Percentiles rank a stretch among this genome's conserved stretches.
Conservation (phyloP, 257 asterid genomes). For the Jacaranda copaia region DNA sequence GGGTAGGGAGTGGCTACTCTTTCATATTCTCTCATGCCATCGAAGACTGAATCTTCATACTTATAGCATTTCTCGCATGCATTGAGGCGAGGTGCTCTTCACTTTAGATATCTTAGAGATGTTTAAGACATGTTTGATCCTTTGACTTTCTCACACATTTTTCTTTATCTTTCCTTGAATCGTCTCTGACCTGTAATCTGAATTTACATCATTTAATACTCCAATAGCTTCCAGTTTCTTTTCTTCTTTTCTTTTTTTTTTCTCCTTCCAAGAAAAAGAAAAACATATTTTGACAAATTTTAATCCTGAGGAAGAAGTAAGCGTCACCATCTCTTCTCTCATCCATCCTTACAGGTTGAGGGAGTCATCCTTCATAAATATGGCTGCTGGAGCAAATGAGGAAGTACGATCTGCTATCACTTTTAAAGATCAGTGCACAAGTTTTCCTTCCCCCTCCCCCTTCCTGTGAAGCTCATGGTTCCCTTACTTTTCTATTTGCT, state of each 20-base stretch:
- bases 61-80: not conserved
- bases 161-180: not conserved
- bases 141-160: not conserved
- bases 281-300: not conserved
- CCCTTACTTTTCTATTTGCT: constrained; percentile 32
- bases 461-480: constrained; percentile 28
- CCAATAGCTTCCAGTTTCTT: constrained; percentile 10
- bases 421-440: constrained; percentile 33
- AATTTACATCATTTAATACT: constrained; percentile 7
- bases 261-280: not conserved
- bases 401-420: constrained; percentile 57
- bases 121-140: constrained; percentile 6
- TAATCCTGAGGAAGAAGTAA: constrained; percentile 28
- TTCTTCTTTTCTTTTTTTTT: not conserved
- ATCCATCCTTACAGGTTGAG: constrained; percentile 57
- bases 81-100: not conserved
- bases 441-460: not conserved
- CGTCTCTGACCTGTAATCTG: not conserved
- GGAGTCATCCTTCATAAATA: constrained; percentile 79
- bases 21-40: not conserved
- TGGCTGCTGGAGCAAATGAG: constrained; percentile 92
- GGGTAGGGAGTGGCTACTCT: constrained; percentile 8
- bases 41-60: constrained; percentile 1
- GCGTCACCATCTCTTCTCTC: constrained; percentile 29
- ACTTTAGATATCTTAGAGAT: not conserved